Conservation (phyloP, 2,329 filamentous ascomycete species). For the Orbilia quercus region DNA sequence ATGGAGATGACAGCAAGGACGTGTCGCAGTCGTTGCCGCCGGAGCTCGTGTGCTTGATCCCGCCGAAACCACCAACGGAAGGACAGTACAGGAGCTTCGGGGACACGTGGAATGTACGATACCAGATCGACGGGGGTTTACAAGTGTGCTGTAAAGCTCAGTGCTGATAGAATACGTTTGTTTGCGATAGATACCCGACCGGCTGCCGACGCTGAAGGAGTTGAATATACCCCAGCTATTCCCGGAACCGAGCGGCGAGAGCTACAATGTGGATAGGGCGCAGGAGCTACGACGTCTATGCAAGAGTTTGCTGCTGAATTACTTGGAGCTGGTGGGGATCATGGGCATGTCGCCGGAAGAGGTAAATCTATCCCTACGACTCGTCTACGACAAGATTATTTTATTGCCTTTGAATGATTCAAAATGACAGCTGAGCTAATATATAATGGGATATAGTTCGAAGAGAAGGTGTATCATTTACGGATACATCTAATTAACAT, state of each 20-base stretch:
- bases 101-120: constrained; percentile 70
- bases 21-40: constrained; percentile 69
- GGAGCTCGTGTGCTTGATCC: constrained; percentile 81
- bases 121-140: not conserved
- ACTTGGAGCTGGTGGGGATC: constrained; percentile 82
- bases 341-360: constrained; percentile 74
- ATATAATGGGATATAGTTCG: constrained; percentile 66
- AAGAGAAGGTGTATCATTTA: constrained; percentile 80
- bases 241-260: constrained; percentile 65
- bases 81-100: constrained; percentile 82
- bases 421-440: constrained; percentile 6
- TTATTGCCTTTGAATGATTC: not conserved
- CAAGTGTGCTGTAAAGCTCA: not conserved
- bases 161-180: constrained; percentile 14
- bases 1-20: constrained; percentile 8
- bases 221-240: constrained; percentile 78
- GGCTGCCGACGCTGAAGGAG: constrained; percentile 75
- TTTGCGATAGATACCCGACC: constrained; percentile 67
- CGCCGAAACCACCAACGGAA: constrained; percentile 77
- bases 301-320: constrained; percentile 87
- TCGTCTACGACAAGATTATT: not conserved
- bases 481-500: constrained; percentile 88
- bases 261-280: constrained; percentile 72
- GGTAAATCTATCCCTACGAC: constrained; percentile 60
- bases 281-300: constrained; percentile 79